Evolutionary conservation across 1,284 basidiomycete species (phyloP).

Genomic region (Laetiporus sulphureus): DNA sequence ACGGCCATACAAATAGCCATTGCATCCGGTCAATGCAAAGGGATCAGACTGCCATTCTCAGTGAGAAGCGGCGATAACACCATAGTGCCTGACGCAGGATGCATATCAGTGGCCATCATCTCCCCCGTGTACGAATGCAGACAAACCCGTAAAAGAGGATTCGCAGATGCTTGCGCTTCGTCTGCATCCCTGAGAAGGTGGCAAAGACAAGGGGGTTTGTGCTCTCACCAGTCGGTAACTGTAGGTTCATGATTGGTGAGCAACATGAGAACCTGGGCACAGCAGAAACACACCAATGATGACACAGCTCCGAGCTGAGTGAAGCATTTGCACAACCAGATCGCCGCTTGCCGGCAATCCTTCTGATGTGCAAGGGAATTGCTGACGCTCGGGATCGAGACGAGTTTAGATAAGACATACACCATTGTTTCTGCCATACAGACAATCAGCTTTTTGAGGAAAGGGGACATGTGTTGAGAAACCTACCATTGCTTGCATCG

Average conservation of each 20-base stretch:
- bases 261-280: too few species aligned
- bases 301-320: slow-evolving; percentile 80
- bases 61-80: slow-evolving; percentile 77
- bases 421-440: slow-evolving; percentile 53
- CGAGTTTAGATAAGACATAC: slow-evolving; percentile 78
- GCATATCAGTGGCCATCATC: too few species aligned
- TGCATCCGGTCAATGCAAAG: slow-evolving; percentile 76
- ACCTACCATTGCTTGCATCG: slow-evolving; percentile 17
- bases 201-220: slow-evolving; percentile 83
- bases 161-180: slow-evolving; percentile 51
- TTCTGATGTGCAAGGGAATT: slow-evolving; percentile 64
- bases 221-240: slow-evolving; percentile 61
- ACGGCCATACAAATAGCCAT: slow-evolving; percentile 92
- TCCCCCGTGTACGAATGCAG: background rate
- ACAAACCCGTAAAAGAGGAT: slow-evolving; percentile 82
- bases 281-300: slow-evolving; percentile 45
- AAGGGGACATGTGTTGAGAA: too few species aligned
- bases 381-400: slow-evolving; percentile 85
- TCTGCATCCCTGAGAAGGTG: slow-evolving; percentile 68
- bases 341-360: slow-evolving; percentile 87
- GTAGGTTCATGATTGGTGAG: too few species aligned
- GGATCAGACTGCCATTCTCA: slow-evolving; percentile 81
- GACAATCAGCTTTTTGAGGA: too few species aligned
- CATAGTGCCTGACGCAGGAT: slow-evolving; percentile 70
- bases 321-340: slow-evolving; percentile 85